Evolutionary conservation across 2,329 filamentous ascomycete species (phyloP), one percentile per base, ranked within the genome.

Genomic region (Venturia pyrina): DNA sequence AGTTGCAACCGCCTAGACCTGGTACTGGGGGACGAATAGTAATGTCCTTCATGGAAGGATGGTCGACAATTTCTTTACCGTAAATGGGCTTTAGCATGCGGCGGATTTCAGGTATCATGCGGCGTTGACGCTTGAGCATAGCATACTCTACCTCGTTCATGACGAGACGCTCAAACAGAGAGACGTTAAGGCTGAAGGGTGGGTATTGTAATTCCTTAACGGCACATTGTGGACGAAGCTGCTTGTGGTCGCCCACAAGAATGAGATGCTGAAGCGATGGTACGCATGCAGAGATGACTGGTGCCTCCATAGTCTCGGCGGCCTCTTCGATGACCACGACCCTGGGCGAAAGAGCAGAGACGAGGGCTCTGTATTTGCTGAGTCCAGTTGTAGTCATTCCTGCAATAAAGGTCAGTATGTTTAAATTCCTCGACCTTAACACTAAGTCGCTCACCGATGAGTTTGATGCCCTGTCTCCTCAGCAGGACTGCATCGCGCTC

Each of bases 161-260:
- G n/a, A 95, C 83, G 17, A 96, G 79, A 0, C 91, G 83, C 75
- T 96, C 89, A 70, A 96, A 96, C 70, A 96, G 82, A 0, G 90
- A 95, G 0, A 91, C 77, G 41, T 89, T 85, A 44, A 95, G 80
- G 68, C 85, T 82, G 72, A 84, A 91, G 0, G 89, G 89, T 0
- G 81, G 73, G 0, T 78, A 76, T 44, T 83, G 83, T 1, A 92
- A 81, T 1, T 83, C 81, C 1, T 76, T 77, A 0, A 89, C 79
- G 57, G 88, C 83, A 66, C 87, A 89, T 59, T 87, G 84, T 0
- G 87, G 90, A 11, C 87, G 84, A 1, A 96, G 79, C 72, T 96
- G 91, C 74, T 90, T 84, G 70, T 96, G 91, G 71, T 96, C 91
- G 0, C 91, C 91, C 0, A 96, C 85, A 1, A 89, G 78, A 64